Conservation (phyloP, 495 filamentous ascomycete genomes). For the Annulohypoxylon stygium region DNA sequence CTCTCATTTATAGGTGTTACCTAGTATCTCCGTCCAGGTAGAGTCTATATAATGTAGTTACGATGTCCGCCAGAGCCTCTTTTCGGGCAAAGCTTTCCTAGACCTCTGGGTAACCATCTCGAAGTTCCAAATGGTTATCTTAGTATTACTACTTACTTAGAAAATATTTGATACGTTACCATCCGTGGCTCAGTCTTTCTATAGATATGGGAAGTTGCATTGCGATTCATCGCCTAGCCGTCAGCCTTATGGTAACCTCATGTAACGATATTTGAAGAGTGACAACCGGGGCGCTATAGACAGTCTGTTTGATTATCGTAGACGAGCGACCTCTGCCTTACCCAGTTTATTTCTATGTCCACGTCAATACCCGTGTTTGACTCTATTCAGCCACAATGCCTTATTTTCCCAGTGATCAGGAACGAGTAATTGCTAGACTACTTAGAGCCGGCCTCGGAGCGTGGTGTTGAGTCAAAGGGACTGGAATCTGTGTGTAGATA, state of each 20-base stretch:
- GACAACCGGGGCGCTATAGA: not conserved
- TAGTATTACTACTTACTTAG: not conserved
- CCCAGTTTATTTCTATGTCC: not conserved
- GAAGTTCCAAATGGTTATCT: not conserved
- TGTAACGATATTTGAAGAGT: not conserved
- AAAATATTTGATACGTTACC: not conserved
- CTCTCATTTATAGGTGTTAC: no score
- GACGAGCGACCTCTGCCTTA: not conserved
- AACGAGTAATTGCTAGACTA: not conserved
- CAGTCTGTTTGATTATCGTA: constrained; percentile 17
- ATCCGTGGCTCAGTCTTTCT: not conserved
- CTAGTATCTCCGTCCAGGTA: no score
- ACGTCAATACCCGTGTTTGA: constrained; percentile 43
- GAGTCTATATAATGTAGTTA: no score
- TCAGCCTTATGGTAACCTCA: constrained; percentile 23
- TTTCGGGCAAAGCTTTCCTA: no score
- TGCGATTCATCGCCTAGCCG: constrained; percentile 20
- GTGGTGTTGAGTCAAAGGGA: constrained; percentile 16
- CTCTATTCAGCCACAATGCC: not conserved
- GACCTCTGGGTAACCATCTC: no score
- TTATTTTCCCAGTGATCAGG: constrained; percentile 16
- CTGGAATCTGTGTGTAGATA: not conserved
- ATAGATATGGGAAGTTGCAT: constrained; percentile 3
- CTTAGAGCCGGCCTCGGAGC: not conserved
- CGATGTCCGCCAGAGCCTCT: no score